Percentiles rank a stretch among this genome's conserved stretches.
These are phyloP conservation scores for Cladobotryum protrusum DNA, from an alignment of 2,329 filamentous ascomycete species.

Conservation along the genomic window DNA sequence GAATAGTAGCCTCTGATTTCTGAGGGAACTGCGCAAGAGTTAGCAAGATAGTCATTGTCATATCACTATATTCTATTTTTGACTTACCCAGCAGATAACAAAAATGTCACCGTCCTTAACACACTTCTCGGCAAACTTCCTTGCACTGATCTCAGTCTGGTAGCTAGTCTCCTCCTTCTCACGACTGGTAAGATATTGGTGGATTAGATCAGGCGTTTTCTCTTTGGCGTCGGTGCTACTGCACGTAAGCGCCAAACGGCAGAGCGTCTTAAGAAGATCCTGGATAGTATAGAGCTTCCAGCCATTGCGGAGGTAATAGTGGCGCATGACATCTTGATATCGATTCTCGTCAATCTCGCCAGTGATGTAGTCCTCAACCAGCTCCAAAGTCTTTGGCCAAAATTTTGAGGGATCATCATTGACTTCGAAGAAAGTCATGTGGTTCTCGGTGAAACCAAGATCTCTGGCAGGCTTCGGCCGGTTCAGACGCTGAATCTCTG, in stretches of 20 bases:
- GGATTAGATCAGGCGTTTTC: constrained; percentile 84
- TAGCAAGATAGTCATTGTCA: constrained; percentile 11
- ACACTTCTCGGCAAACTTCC: constrained; percentile 87
- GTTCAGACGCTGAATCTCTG: constrained; percentile 67
- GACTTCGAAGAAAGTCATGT: constrained; percentile 68
- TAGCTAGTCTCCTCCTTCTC: constrained; percentile 81
- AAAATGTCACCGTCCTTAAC: constrained; percentile 92
- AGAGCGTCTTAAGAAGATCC: constrained; percentile 75
- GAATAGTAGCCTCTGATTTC: constrained; percentile 62
- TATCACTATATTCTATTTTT: constrained; percentile 25
- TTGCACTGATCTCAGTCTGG: constrained; percentile 80
- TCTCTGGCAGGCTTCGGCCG: constrained; percentile 74
- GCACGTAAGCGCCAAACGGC: constrained; percentile 74
- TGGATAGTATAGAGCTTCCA: constrained; percentile 94
- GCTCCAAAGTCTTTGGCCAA: constrained; percentile 76
- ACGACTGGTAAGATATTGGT: constrained; percentile 77
- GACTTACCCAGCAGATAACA: constrained; percentile 80
- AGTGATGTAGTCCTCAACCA: constrained; percentile 81
- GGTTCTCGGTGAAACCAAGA: constrained; percentile 76
- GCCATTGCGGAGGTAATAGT: constrained; percentile 84
- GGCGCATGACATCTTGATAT: constrained; percentile 84
- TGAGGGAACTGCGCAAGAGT: constrained; percentile 52
- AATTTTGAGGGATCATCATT: constrained; percentile 59
- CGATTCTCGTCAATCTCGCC: constrained; percentile 75
- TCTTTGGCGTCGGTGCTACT: constrained; percentile 84